Conservation (phyloP, 2,329 filamentous ascomycete genomes). For the Didymella sp. region DNA sequence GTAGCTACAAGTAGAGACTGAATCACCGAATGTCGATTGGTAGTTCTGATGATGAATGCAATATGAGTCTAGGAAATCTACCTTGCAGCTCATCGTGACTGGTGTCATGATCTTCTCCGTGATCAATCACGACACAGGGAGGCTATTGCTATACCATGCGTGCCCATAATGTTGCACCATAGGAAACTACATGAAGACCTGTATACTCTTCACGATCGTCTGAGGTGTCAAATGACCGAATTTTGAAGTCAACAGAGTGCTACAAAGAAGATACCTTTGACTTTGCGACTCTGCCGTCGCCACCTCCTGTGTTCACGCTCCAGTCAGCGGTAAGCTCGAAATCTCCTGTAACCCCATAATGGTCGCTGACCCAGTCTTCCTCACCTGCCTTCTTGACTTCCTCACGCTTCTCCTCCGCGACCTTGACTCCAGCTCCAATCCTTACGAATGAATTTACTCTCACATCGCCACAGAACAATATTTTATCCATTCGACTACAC, state of each 20-base stretch:
- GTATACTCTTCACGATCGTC: too few species aligned
- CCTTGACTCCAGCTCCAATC: conserved; percentile 57
- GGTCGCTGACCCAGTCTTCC: conserved; percentile 60
- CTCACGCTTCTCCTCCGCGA: conserved; percentile 48
- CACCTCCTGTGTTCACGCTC: too few species aligned
- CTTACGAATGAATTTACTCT: conserved; percentile 51
- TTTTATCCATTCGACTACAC: conserved; percentile 62
- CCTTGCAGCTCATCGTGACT: not conserved
- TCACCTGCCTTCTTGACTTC: conserved; percentile 45
- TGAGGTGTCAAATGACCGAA: too few species aligned
- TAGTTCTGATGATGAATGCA: not conserved
- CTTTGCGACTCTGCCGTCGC: too few species aligned
- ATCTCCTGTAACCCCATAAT: conserved; percentile 54
- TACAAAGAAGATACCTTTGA: too few species aligned
- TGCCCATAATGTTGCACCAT: not conserved
- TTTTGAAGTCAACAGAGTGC: too few species aligned
- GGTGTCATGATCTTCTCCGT: not conserved
- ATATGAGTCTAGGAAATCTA: not conserved
- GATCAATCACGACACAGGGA: not conserved
- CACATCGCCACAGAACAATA: conserved; percentile 55
- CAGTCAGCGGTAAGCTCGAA: too few species aligned
- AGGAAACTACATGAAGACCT: conserved; percentile 18
- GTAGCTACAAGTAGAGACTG: conserved; percentile 19
- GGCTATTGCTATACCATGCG: not conserved
- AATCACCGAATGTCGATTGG: too few species aligned